These are phyloP conservation scores for Raffaelea albimanens DNA, from an alignment of 2,329 filamentous ascomycete species.

Conservation along the genomic window DNA sequence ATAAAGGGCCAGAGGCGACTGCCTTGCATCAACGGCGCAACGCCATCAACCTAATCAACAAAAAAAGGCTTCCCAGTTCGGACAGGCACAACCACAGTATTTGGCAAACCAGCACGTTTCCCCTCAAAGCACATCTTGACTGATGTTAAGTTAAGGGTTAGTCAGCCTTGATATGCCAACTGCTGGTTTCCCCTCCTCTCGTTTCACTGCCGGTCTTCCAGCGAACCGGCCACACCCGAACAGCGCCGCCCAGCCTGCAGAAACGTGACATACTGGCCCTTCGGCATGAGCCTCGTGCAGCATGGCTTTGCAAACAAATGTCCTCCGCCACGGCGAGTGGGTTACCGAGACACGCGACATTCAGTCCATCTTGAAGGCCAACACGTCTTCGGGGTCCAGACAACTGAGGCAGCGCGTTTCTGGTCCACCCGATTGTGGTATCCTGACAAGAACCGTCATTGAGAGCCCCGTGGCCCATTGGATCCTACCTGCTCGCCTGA, in stretches of 20 bases:
- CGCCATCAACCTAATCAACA: too few relatives aligned
- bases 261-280: not conserved
- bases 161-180: too few relatives aligned
- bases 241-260: not conserved
- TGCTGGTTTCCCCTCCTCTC: too few relatives aligned
- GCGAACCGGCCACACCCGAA: not conserved
- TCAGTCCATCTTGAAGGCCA: constrained; percentile 30
- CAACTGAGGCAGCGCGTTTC: constrained; percentile 19
- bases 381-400: constrained; percentile 22
- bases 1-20: too few relatives aligned
- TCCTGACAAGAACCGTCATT: constrained; percentile 71
- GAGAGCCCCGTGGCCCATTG: constrained; percentile 66
- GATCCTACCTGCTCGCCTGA: constrained; percentile 71
- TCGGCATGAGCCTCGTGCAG: constrained; percentile 3
- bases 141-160: too few relatives aligned
- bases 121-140: too few relatives aligned
- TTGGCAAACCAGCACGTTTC: too few relatives aligned
- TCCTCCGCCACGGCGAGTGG: constrained; percentile 46
- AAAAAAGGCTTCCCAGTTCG: too few relatives aligned
- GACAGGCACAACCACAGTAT: too few relatives aligned
- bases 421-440: constrained; percentile 48
- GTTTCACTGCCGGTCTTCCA: not conserved
- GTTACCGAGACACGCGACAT: constrained; percentile 43
- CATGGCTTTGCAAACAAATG: constrained; percentile 45
- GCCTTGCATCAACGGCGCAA: too few relatives aligned